These are phyloP conservation scores for Aspergillus terreus DNA, from an alignment of 2,329 filamentous ascomycete species.

Conservation along the genomic window DNA sequence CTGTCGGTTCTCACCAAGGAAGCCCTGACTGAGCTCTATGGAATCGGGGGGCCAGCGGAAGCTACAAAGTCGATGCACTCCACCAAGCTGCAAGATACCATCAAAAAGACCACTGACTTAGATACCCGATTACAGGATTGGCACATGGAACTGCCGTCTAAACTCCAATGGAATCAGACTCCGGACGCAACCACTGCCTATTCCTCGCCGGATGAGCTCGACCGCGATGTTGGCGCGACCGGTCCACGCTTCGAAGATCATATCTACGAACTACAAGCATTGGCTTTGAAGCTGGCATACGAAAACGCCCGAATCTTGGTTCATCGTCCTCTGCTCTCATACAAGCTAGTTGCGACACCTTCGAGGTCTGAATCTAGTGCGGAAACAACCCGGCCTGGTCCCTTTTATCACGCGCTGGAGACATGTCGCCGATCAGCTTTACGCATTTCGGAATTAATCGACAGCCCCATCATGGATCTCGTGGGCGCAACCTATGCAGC, in stretches of 20 bases:
- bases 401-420: slow-evolving; percentile 9
- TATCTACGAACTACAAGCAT: slow-evolving; percentile 29
- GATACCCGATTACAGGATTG: slow-evolving; percentile 12
- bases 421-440: slow-evolving; percentile 19
- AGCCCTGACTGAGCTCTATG: slow-evolving; percentile 17
- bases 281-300: slow-evolving; percentile 30
- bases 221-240: slow-evolving; percentile 20
- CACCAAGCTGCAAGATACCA: slow-evolving; percentile 1
- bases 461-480: slow-evolving; percentile 10
- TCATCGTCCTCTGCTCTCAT: slow-evolving; percentile 24
- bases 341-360: slow-evolving; percentile 6
- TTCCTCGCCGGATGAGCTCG: slow-evolving; percentile 16
- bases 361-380: neutral
- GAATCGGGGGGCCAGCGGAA: slow-evolving; percentile 5
- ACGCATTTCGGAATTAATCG: slow-evolving; percentile 11
- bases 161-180: slow-evolving; percentile 1
- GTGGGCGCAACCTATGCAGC: slow-evolving; percentile 22
- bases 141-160: slow-evolving; percentile 13
- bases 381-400: neutral
- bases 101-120: slow-evolving; percentile 5
- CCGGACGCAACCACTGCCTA: slow-evolving; percentile 3
- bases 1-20: slow-evolving; percentile 16
- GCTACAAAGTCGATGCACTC: neutral
- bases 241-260: slow-evolving; percentile 21
- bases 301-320: slow-evolving; percentile 33